These are phyloP conservation scores for Silene latifolia DNA, from an alignment of 148 eudicot species.

Conservation along the genomic window DNA sequence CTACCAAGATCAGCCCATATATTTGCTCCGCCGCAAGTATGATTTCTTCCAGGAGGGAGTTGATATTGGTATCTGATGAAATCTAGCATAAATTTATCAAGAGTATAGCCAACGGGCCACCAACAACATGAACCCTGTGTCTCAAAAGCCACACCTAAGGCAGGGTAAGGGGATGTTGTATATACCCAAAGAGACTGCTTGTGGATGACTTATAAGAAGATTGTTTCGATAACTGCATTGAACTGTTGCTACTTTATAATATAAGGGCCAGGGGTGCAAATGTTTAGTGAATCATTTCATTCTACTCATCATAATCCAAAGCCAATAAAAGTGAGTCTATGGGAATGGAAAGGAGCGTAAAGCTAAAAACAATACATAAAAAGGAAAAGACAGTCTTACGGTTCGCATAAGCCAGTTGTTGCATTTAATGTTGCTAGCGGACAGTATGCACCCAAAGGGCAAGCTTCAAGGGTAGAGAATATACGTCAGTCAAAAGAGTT, in stretches of 20 bases:
- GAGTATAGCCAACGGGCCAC: neutral
- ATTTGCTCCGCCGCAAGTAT: slow-evolving; percentile 91
- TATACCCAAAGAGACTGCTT: neutral
- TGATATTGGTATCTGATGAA: slow-evolving; percentile 67
- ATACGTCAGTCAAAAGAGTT: slow-evolving; percentile 3
- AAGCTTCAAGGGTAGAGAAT: slow-evolving; percentile 47
- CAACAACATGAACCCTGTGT: neutral
- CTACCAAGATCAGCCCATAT: slow-evolving; percentile 67
- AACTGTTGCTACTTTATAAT: neutral
- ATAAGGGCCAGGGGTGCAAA: neutral
- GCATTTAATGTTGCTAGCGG: slow-evolving; percentile 53
- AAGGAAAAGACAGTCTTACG: slow-evolving; percentile 51
- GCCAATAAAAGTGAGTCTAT: neutral
- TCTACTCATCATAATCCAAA: neutral
- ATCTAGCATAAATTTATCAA: slow-evolving; percentile 7
- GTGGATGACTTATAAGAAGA: neutral
- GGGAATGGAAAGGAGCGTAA: no score
- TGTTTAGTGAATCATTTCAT: neutral
- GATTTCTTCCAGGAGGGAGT: slow-evolving; percentile 60
- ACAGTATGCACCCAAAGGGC: slow-evolving; percentile 93
- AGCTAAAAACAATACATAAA: neutral
- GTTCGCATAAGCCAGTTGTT: slow-evolving; percentile 66
- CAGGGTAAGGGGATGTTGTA: neutral
- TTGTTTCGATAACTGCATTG: neutral
- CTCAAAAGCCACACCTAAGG: neutral